These are phyloP conservation scores for Fusarium odoratissimum DNA, from an alignment of 2,329 filamentous ascomycete species.

Conservation along the genomic window DNA sequence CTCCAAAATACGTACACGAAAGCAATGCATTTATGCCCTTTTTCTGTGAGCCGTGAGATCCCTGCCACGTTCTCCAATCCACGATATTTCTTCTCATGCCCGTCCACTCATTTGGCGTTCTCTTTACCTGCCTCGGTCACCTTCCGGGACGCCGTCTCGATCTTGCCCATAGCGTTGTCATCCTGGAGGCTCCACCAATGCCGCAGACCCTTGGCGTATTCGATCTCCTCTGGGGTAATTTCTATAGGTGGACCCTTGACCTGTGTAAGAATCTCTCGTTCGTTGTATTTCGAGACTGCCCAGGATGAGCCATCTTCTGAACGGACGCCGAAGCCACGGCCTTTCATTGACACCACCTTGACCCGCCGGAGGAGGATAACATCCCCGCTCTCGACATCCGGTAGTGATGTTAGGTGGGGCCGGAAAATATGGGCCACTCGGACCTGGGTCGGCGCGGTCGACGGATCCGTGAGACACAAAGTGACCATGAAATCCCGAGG, in stretches of 20 bases:
- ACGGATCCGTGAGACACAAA: conserved; percentile 68
- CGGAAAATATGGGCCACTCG: conserved; percentile 69
- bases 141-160: conserved; percentile 60
- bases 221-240: conserved; percentile 61
- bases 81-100: not conserved
- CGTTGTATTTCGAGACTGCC: conserved; percentile 67
- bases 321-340: conserved; percentile 66
- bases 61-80: conserved; percentile 21
- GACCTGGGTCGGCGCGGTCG: conserved; percentile 61
- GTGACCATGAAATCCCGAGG: conserved; percentile 70
- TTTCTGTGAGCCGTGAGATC: conserved; percentile 13
- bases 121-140: conserved; percentile 45
- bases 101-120: conserved; percentile 41
- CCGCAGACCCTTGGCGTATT: conserved; percentile 61
- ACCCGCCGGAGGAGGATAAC: conserved; percentile 69
- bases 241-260: conserved; percentile 71
- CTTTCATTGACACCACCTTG: conserved; percentile 63
- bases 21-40: conserved; percentile 7
- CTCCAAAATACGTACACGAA: conserved; percentile 16
- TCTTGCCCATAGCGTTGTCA: conserved; percentile 56
- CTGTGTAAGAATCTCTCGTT: conserved; percentile 58
- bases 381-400: conserved; percentile 66
- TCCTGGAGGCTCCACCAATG: conserved; percentile 64
- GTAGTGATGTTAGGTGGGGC: conserved; percentile 67
- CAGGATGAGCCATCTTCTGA: conserved; percentile 69